Evolutionary conservation across 805 yeast genomes (phyloP), one percentile per base, ranked within the genome.

Genomic region (Jamesozyma piceae): DNA sequence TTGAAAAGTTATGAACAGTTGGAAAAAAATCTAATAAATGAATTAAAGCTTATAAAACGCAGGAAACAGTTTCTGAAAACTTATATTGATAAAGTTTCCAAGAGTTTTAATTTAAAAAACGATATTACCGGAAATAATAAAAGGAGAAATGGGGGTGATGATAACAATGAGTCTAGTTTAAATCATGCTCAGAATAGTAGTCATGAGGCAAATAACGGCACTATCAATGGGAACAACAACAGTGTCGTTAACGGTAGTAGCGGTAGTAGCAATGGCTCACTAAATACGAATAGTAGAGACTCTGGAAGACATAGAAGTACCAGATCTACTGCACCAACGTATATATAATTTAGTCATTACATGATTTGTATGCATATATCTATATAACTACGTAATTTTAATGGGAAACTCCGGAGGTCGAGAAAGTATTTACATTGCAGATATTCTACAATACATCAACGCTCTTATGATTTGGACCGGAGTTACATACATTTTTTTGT

Each of bases 21-120:
- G 22, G 52, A 54, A 31, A 20, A 35, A 11, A 33, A 31, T 6
- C 43, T 57, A 18, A 35, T 43, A n/a, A 31, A 35, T 6, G 49
- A 50, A 19, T 43, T 55, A 17, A 43, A 45, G 2, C 43, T 40
- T 6, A 33, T 44, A 13, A 49, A 45, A 21, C 45, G 44, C 10
- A 49, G 49, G 28, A 49, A 51, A 22, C 39, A 45, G 28, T 54
- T 57, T 34, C 41, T 56, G 19, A 46, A 47, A 26, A 40, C 45
- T 2, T 58, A 55, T 41, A 53, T 57, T 14, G 44, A 47, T 18
- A 53, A 43, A 38, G 42, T 53, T 38, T 52, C 46, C 3, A 35
- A 38, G 15, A 35, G 10, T 14, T 43, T 37, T 19, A 29, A 4
- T 29, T 36, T n/a, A 14, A 32, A 18, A 30, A 30, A n/a, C 33